These are phyloP conservation scores for Fusarium sp. DNA, from an alignment of 2,329 filamentous ascomycete genomes.

Conservation along the genomic window DNA sequence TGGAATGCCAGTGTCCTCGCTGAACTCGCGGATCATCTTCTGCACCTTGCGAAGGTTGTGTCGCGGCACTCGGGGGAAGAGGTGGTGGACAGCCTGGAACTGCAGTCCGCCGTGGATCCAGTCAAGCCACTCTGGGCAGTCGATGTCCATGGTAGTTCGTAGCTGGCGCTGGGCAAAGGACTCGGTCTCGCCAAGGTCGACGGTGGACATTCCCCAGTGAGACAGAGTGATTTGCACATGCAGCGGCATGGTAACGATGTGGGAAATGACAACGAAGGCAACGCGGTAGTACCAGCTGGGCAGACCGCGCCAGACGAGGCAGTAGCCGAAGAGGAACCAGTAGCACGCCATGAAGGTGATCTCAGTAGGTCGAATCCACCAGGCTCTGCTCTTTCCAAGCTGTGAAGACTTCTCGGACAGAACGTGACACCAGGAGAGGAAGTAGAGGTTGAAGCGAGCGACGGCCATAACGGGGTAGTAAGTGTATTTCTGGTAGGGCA, in stretches of 20 bases:
- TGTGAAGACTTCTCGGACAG: constrained; percentile 68
- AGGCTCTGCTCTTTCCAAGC: constrained; percentile 70
- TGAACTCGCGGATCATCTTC: constrained; percentile 73
- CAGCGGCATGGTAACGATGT: constrained; percentile 76
- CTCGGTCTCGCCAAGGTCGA: constrained; percentile 74
- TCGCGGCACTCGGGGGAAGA: constrained; percentile 77
- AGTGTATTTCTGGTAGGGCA: constrained; percentile 74
- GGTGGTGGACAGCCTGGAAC: constrained; percentile 80
- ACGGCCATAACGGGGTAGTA: constrained; percentile 79
- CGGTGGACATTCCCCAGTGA: constrained; percentile 80
- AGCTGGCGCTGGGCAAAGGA: constrained; percentile 79
- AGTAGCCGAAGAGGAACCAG: constrained; percentile 79
- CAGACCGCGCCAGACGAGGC: constrained; percentile 72
- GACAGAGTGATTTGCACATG: constrained; percentile 81
- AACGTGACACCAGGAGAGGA: constrained; percentile 77
- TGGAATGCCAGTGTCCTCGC: constrained; percentile 73
- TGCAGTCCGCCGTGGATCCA: constrained; percentile 81
- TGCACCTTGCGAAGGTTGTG: constrained; percentile 77
- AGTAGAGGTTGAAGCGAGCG: constrained; percentile 81
- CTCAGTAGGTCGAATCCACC: constrained; percentile 78
- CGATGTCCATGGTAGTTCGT: constrained; percentile 81
- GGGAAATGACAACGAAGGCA: constrained; percentile 73
- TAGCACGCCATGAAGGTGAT: constrained; percentile 74
- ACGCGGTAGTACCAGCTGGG: constrained; percentile 72
- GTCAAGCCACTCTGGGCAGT: constrained; percentile 80